phyloP scores from a whole-genome alignment of 2,329 filamentous ascomycete genomes.

The Aspergillus fructus region DNA sequence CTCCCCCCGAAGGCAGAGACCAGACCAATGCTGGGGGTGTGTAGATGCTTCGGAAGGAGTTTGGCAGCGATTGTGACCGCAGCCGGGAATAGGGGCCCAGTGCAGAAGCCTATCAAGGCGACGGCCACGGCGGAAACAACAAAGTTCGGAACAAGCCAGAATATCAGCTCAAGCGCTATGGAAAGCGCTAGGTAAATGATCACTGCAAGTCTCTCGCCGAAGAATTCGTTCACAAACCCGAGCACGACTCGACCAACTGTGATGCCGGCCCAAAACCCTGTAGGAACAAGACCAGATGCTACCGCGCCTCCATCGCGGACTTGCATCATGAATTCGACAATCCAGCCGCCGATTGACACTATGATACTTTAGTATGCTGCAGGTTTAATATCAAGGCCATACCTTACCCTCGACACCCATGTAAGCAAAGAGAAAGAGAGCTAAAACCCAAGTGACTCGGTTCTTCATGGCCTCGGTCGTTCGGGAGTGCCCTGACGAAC shows the following conservation, averaged over 20 bases:
- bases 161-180: constrained; percentile 64
- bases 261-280: constrained; percentile 75
- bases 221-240: constrained; percentile 61
- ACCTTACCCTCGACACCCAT: constrained; percentile 66
- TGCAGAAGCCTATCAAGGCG: constrained; percentile 67
- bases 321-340: constrained; percentile 75
- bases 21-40: constrained; percentile 72
- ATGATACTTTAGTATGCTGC: not conserved
- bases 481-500: constrained; percentile 1
- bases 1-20: constrained; percentile 69
- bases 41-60: constrained; percentile 65
- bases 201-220: constrained; percentile 68
- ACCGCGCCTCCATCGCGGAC: constrained; percentile 65
- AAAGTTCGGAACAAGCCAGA: constrained; percentile 74
- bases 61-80: constrained; percentile 68
- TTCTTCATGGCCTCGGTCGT: constrained; percentile 12
- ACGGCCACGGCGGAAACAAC: constrained; percentile 53
- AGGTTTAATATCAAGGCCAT: not conserved
- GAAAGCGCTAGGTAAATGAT: constrained; percentile 60
- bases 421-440: constrained; percentile 50
- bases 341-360: constrained; percentile 56
- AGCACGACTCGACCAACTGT: constrained; percentile 67
- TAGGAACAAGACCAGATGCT: constrained; percentile 66
- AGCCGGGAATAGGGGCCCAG: constrained; percentile 71
- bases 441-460: constrained; percentile 12